A percentile compares a stretch with the other conserved stretches of the same genome.
Conservation (phyloP, 257 asterid genomes). For the Salvia miltiorrhiza region DNA sequence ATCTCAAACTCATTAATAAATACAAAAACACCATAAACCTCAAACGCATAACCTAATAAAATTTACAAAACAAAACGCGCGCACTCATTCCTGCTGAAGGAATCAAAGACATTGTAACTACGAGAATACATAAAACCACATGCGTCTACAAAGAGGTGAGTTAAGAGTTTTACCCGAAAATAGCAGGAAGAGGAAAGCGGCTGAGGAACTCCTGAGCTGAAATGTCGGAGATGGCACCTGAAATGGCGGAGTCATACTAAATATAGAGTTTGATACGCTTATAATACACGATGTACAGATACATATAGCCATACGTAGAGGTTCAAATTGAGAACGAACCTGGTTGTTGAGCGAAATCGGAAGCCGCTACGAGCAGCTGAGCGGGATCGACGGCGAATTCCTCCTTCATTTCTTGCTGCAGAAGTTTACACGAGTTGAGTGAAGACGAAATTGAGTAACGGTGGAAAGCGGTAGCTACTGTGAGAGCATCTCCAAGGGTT, state of each 20-base stretch:
- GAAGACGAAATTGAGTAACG: background rate
- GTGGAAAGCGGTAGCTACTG: slow-evolving; percentile 6
- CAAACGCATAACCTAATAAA: background rate
- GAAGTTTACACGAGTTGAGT: slow-evolving; percentile 14
- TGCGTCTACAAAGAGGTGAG: background rate
- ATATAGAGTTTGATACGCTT: background rate
- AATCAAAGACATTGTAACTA: background rate
- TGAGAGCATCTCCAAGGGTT: too few relatives aligned
- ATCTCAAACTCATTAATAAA: slow-evolving; percentile 2
- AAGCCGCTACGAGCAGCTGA: slow-evolving; percentile 67
- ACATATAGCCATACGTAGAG: background rate
- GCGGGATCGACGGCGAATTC: slow-evolving; percentile 76
- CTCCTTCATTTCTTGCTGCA: slow-evolving; percentile 58
- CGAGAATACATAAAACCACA: background rate
- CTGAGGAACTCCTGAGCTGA: slow-evolving; percentile 69
- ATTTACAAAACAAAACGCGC: background rate
- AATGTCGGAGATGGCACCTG: slow-evolving; percentile 69
- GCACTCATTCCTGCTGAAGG: background rate
- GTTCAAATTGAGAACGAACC: slow-evolving; percentile 36
- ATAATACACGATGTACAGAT: background rate
- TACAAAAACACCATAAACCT: background rate
- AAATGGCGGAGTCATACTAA: slow-evolving; percentile 9
- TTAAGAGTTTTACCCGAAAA: slow-evolving; percentile 49
- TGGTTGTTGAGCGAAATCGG: slow-evolving; percentile 54
- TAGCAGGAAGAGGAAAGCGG: slow-evolving; percentile 79